A percentile compares a stretch with the other conserved stretches of the same genome.
phyloP scores from a whole-genome alignment of 768 basidiomycete species.

The Boletellus ananas region DNA sequence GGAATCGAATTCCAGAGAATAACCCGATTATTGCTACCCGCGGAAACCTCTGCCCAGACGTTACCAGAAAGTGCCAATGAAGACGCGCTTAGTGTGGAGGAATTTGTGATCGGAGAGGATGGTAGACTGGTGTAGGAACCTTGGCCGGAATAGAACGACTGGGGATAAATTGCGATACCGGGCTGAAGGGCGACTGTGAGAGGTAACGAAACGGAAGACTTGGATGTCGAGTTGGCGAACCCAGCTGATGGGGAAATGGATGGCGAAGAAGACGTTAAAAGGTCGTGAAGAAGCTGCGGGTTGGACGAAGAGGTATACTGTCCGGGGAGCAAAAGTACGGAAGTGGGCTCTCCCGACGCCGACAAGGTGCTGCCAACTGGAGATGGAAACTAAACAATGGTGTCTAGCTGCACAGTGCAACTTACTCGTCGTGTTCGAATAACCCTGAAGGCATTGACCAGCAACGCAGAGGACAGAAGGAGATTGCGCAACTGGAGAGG shows the following conservation, averaged over 20 bases:
- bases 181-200: conserved; percentile 62
- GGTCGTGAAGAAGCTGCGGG: conserved; percentile 65
- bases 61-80: conserved; percentile 69
- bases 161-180: conserved; percentile 63
- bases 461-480: conserved; percentile 75
- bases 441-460: conserved; percentile 83
- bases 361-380: conserved; percentile 70
- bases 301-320: conserved; percentile 69
- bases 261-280: conserved; percentile 63
- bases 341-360: conserved; percentile 47
- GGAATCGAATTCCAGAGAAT: conserved; percentile 79
- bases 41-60: conserved; percentile 62
- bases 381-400: conserved; percentile 11
- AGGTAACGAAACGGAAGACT: conserved; percentile 51
- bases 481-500: conserved; percentile 49
- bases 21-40: conserved; percentile 53
- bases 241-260: conserved; percentile 57
- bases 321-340: conserved; percentile 68
- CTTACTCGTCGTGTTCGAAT: conserved; percentile 66
- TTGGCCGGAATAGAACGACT: conserved; percentile 62
- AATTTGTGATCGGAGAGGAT: conserved; percentile 42
- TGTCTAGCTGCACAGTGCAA: conserved; percentile 19
- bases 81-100: conserved; percentile 47
- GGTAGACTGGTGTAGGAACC: conserved; percentile 58
- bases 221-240: conserved; percentile 54